Base-by-base conservation (phyloP, 1,139 yeast genomes). In the Taphrina betulina region DNA sequence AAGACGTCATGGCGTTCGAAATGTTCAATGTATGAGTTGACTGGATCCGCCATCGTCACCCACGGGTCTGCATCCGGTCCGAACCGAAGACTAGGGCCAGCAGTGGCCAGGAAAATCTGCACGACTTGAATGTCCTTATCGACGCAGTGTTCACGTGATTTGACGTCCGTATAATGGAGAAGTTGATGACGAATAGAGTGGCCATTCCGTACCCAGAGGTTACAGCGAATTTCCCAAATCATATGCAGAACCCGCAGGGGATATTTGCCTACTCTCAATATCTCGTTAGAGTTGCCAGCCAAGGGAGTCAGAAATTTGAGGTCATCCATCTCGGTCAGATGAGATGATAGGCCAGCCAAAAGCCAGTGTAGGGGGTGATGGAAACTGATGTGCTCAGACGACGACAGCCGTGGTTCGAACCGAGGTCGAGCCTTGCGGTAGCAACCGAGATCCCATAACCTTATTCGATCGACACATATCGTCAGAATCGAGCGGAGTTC, bases 141-240 rank as follows among this genome's bases (percentile, higher is more conserved):
- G 24, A 52, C 42, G 14, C 62, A 50, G 61, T 81, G 79, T 62
- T 92, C 97, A 55, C 97, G 74, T 48, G 90, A 76, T 5, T 89
- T 86, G n/a, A 89, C 79, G 60, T 80, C 84, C 40, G 86, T 78
- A 67, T 92, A 92, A 61, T 89, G 81, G 63, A 82, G 84, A 62
- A 85, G 76, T 66, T 92, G 97, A 31, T 83, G 82, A 52, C 85
- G 76, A 10, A 88, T 81, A 42, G 92, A 83, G 60, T 80, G 78
- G 0, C 90, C 90, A 67, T 92, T 92, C 67, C 97, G 78, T 2
- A 92, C 87, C 97, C 97, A 92, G 60, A 84, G 79, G 0, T 95
- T 95, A 1, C 80, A 76, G 44, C 81, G 79, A 14, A 89, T 81
- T 67, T 92, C 96, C 0, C 90, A 75, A 5, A 83, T 75, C 19